These are phyloP conservation scores for Curvularia lunata DNA, from an alignment of 2,329 filamentous ascomycete genomes.

Conservation along the genomic window DNA sequence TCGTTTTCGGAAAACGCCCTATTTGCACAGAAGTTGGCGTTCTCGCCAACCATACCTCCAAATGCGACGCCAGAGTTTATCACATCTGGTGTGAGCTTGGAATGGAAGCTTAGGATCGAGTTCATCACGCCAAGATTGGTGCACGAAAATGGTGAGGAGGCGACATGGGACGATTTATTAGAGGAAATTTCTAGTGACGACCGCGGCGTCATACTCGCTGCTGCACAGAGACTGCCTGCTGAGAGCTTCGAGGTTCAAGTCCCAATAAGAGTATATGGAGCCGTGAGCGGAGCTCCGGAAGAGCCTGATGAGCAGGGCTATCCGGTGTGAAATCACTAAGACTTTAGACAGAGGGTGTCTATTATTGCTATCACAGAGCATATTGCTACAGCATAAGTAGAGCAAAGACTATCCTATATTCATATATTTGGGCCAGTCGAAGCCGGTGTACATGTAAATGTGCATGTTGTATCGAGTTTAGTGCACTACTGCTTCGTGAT, in stretches of 20 bases:
- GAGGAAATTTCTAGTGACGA: constrained; percentile 83
- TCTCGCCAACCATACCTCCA: constrained; percentile 82
- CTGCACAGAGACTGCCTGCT: constrained; percentile 77
- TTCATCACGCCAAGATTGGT: constrained; percentile 78
- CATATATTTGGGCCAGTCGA: background rate
- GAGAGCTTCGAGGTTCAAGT: constrained; percentile 92
- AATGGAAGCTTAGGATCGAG: constrained; percentile 89
- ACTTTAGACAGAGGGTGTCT: background rate
- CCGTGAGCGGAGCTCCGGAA: constrained; percentile 53
- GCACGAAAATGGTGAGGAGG: constrained; percentile 42
- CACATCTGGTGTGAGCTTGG: constrained; percentile 83
- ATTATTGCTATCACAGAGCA: background rate
- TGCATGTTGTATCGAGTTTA: background rate
- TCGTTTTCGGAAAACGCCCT: constrained; percentile 81
- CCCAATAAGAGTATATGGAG: constrained; percentile 78
- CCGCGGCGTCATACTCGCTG: constrained; percentile 76
- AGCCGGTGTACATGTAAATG: background rate
- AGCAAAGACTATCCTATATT: background rate
- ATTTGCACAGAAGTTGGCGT: constrained; percentile 78
- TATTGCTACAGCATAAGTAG: background rate
- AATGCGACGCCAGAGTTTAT: constrained; percentile 88
- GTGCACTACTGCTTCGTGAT: background rate
- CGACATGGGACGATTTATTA: constrained; percentile 60
- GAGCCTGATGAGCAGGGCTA: constrained; percentile 41
- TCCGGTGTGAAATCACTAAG: constrained; percentile 31